Conservation (phyloP, 2,329 filamentous ascomycete genomes). For the Xylaria sp. region DNA sequence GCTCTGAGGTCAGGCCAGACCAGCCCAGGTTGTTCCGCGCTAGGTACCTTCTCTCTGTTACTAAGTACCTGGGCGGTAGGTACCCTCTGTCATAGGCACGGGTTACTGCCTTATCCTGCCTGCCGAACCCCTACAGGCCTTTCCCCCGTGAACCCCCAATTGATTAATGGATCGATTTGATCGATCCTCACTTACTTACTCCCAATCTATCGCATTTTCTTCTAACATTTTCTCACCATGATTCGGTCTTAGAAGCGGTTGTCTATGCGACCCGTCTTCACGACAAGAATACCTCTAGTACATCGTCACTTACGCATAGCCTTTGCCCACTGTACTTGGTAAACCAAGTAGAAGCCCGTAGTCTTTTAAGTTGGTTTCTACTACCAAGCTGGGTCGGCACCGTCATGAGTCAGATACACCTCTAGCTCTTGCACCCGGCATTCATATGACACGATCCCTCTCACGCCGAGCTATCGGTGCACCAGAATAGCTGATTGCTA, state of each 20-base stretch:
- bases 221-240: background rate
- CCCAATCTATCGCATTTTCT: background rate
- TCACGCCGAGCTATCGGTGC: background rate
- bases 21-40: background rate
- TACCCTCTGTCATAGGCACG: no score
- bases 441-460: slow-evolving; percentile 11
- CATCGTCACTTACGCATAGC: background rate
- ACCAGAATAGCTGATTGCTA: slow-evolving; percentile 1
- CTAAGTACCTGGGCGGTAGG: no score
- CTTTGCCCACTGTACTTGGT: background rate
- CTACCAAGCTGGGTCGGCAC: background rate
- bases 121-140: background rate
- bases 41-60: no score
- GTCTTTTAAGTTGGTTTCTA: background rate
- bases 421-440: background rate
- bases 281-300: background rate
- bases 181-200: slow-evolving; percentile 5
- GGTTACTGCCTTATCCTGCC: no score
- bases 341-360: background rate
- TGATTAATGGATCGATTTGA: slow-evolving; percentile 1
- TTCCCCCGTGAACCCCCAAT: slow-evolving; percentile 11
- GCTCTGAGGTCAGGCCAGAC: background rate
- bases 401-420: slow-evolving; percentile 20
- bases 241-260: background rate
- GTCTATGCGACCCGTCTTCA: background rate